Evolutionary conservation across 2,329 filamentous ascomycete genomes (phyloP), one percentile per base, ranked within the genome.

Genomic region (Penicillium hordei): DNA sequence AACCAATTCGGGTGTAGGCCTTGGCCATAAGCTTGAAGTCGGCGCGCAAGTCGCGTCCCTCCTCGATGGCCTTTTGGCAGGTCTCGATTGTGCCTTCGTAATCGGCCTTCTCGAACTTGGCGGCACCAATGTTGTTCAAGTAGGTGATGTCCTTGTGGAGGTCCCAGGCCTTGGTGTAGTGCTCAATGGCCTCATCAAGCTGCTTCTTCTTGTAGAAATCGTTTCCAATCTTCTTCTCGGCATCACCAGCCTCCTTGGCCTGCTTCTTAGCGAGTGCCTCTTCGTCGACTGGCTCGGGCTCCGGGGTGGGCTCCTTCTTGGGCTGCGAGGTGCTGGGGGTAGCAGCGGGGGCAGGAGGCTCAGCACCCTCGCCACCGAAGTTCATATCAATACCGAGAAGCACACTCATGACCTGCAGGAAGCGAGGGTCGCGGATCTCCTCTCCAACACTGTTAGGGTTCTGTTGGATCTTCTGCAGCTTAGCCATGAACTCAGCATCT

Each of bases 21-120:
- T 97, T 97, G 72, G 95, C 93, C 65, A 99, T 93, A 71, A 93
- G 84, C 86, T 99, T 99, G 83, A 97, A 99, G 79, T 99, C 94
- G 62, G 94, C 93, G 56, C 92, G 89, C 67, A 95, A 87, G 68
- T 89, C 84, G 58, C 94, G 91, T 55, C 94, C 94, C 75, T 97
- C 89, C 66, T 95, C 89, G 53, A 96, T 85, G 12, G 95, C 94
- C 79, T 91, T 86, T 68, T 90, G 87, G 79, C 94, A 99, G 17
- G 88, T 81, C 68, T 95, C 90, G 63, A 99, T 92, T 65, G 89
- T 88, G 57, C 88, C 89, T 70, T 95, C 85, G 75, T 90, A 96
- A 73, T 97, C 94, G 57, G 92, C 93, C 82, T 97, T 97, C 77
- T 99, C 94, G 68, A 93, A 97, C 70, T 95, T 86, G 59, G 93